Evolutionary conservation across 2,329 filamentous ascomycete genomes (phyloP), one percentile per base, ranked within the genome.

Genomic region (Fusarium hainanense): DNA sequence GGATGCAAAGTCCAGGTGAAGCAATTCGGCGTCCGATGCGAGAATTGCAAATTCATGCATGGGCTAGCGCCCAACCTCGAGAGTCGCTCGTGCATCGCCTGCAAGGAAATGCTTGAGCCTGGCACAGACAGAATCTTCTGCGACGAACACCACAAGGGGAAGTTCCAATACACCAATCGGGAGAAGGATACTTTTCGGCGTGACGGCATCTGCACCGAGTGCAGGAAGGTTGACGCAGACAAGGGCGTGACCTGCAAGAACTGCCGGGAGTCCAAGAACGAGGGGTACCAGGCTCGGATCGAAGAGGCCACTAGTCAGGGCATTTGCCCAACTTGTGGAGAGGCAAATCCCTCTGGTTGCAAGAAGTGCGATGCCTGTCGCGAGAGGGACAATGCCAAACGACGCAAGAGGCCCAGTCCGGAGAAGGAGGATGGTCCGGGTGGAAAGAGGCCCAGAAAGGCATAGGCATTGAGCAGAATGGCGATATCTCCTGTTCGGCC

Each of bases 261-360:
- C 10, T 37, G 34, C 18, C n/a, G 34, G 18, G 3, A 0, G 10
- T 7, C 6, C 18, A 37, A 7, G 34, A 37, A 37, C 18, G 3
- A 0, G 10, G 10, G 0, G 10, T 37, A 37, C 18, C 4, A 37
- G 10, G 3, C 1, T 7, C 34, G 34, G n/a, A n/a, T 0, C 2
- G 34, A 37, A 1, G 2, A 37, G 6, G 18, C 34, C 18, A n/a
- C 11, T 7, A 12, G 10, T 11, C 18, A 37, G 34, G 34, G 34
- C 3, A 18, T 37, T 37, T 37, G 34, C 16, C 6, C 6, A 18
- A 2, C 8, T 3, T 37, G 34, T 6, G 2, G 5, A 18, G 2
- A 37, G 10, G 3, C 18, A 10, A 37, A 37, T 37, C 34, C 34
- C 5, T 6, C 8, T 18, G 7, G 7, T 3, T 11, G 1, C 9